Base-by-base conservation (phyloP, 2,329 filamentous ascomycete genomes). In the Colletotrichum aenigma region DNA sequence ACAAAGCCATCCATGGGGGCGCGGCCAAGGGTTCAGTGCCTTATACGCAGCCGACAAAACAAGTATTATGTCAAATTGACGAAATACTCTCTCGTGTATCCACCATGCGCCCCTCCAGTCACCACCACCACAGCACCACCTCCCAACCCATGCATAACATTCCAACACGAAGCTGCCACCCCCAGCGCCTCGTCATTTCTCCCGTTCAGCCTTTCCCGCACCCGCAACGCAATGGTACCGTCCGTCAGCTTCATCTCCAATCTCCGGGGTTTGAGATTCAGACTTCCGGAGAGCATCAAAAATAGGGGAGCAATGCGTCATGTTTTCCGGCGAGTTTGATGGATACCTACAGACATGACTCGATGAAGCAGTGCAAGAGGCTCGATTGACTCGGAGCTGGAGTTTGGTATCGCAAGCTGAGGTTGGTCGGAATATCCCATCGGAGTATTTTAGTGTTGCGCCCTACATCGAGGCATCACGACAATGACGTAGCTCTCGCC, bases 31-130 rank as follows among this genome's bases (percentile, higher is more conserved):
- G 36, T 73, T 30, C 66, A 21, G 9, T 62, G 26, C 15, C 36
- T 71, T 24, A 56, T 55, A 30, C 66, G 48, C 28, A 30, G 24
- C 16, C 24, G 32, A 12, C 38, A 36, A 56, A 38, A 26, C 30
- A 56, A 24, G 6, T 13, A n/a, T 72, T 66, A 67, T 73, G 69
- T 62, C 73, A 68, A 55, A 9, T 73, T 43, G 73, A 68, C 62
- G 69, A 72, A 65, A 67, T 48, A 36, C 26, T 48, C 43, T 48
- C 43, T 52, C 21, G 13, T 21, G 43, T 65, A 24, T 38, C 66
- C 71, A 70, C 71, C 43, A 66, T 52, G 43, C 43, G 43, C 43
- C 30, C 56, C 60, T 67, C 64, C 48, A 60, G 52, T 68, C n/a
- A 58, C 38, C 38, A 48, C 38, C 38, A 21, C 38, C 18, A 2